Evolutionary conservation across 768 basidiomycete species (phyloP).

Genomic region (Leccinum obscurum): DNA sequence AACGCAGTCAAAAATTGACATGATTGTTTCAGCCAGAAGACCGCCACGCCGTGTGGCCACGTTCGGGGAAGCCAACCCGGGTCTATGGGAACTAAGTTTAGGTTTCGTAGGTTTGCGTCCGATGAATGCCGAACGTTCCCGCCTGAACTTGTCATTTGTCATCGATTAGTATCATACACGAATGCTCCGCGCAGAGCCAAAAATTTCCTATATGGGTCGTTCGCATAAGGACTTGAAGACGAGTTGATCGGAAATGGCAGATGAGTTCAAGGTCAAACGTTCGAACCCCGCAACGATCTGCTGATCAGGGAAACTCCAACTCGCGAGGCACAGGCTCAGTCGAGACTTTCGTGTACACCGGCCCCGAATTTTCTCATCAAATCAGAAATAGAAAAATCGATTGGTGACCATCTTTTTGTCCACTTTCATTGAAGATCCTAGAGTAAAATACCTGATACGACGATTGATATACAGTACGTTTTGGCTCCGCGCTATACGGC

Average conservation of each 20-base stretch:
- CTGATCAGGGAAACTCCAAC: neutral
- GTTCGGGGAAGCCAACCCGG: neutral
- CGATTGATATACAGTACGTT: slow-evolving; percentile 23
- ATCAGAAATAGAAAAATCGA: neutral
- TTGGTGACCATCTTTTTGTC: neutral
- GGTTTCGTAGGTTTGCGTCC: neutral
- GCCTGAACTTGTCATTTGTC: neutral
- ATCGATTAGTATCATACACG: neutral
- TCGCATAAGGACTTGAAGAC: neutral
- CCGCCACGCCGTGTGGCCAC: neutral
- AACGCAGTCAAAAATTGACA: neutral
- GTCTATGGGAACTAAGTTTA: neutral
- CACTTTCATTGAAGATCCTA: slow-evolving; percentile 18
- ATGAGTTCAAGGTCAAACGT: neutral
- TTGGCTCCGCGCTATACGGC: slow-evolving; percentile 17
- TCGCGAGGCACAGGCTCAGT: neutral
- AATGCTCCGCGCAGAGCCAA: neutral
- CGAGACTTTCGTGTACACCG: neutral
- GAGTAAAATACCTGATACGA: slow-evolving; percentile 19
- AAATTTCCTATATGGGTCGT: neutral
- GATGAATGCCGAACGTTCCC: neutral
- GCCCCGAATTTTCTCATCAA: neutral
- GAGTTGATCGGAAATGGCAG: neutral
- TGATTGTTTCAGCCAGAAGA: neutral
- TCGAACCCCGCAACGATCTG: neutral